Percentiles rank a stretch among this genome's conserved stretches.
Evolutionary conservation across 495 filamentous ascomycete genomes (phyloP).

Genomic region (Cercophora samala): DNA sequence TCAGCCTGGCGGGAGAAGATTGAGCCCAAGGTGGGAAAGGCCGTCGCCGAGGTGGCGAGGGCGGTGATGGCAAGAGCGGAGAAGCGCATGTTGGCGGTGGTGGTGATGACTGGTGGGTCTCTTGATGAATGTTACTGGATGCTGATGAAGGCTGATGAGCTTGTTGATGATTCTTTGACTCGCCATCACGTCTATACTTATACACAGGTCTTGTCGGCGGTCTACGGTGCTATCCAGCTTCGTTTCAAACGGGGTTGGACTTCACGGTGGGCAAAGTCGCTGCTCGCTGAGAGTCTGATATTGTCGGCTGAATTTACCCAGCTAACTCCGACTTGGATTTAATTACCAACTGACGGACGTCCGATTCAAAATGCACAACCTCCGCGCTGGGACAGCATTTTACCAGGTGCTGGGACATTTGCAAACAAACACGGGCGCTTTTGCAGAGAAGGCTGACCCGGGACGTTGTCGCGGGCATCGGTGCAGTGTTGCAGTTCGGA

Average conservation of each 20-base stretch:
- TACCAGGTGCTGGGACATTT: conserved; percentile 6
- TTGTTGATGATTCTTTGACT: not conserved
- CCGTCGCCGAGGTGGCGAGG: conserved; percentile 29
- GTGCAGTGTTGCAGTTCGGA: conserved; percentile 13
- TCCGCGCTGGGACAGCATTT: conserved; percentile 3
- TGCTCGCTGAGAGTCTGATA: conserved; percentile 16
- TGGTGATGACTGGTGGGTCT: not conserved
- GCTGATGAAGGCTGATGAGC: conserved; percentile 10
- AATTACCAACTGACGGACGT: conserved; percentile 30
- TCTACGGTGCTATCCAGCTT: not conserved
- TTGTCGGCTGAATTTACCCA: conserved; percentile 30
- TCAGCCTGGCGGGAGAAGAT: conserved; percentile 19
- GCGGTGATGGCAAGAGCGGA: conserved; percentile 26
- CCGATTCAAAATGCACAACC: conserved; percentile 16
- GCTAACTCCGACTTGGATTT: conserved; percentile 22
- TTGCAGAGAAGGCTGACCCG: not conserved
- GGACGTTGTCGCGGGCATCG: conserved; percentile 5
- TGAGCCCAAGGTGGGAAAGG: conserved; percentile 23
- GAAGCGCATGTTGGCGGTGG: conserved; percentile 28
- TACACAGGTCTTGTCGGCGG: conserved; percentile 9
- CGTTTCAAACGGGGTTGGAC: not conserved
- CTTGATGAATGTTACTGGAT: not conserved
- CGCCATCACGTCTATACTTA: conserved; percentile 16
- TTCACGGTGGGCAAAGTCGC: not conserved
- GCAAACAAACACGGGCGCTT: not conserved